Evolutionary conservation across 345 rosid genomes (phyloP).

Genomic region (Noccaea caerulescens): DNA sequence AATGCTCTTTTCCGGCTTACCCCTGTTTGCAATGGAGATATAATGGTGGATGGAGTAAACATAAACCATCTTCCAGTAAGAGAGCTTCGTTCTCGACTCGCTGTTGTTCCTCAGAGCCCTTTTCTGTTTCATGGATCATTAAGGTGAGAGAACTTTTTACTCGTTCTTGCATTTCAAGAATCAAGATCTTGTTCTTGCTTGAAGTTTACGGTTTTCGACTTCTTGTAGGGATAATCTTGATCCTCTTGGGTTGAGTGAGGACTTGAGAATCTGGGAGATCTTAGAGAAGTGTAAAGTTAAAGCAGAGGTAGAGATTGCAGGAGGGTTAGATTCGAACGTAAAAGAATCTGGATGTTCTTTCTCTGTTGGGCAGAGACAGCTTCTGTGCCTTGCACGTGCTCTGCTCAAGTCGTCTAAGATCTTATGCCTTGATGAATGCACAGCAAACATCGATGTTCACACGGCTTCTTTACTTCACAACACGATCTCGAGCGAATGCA

Average conservation of each 20-base stretch:
- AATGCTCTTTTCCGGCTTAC: conserved; percentile 85
- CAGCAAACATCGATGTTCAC: conserved; percentile 73
- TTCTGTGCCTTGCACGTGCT: conserved; percentile 88
- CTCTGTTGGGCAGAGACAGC: conserved; percentile 94
- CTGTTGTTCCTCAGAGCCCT: conserved; percentile 93
- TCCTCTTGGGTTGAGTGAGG: conserved; percentile 60
- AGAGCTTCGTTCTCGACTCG: conserved; percentile 75
- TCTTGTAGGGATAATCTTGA: conserved; percentile 76
- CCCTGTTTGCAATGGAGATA: conserved; percentile 62
- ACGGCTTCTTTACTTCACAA: conserved; percentile 75
- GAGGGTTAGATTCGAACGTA: conserved; percentile 68
- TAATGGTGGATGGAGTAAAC: conserved; percentile 73
- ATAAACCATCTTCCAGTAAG: conserved; percentile 66
- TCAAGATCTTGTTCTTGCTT: not conserved
- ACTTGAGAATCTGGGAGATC: conserved; percentile 66
- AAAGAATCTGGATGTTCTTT: conserved; percentile 73
- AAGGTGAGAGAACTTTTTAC: conserved; percentile 50
- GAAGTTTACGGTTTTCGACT: conserved; percentile 1
- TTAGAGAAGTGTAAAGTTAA: conserved; percentile 82
- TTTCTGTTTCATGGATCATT: conserved; percentile 85
- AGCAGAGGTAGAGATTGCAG: conserved; percentile 74
- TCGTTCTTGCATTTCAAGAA: not conserved
- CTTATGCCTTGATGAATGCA: conserved; percentile 95
- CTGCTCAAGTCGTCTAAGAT: conserved; percentile 89
- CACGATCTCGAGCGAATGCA: conserved; percentile 70